Conservation (phyloP, 176 grass and related monocot species). For the Zizania latifolia region DNA sequence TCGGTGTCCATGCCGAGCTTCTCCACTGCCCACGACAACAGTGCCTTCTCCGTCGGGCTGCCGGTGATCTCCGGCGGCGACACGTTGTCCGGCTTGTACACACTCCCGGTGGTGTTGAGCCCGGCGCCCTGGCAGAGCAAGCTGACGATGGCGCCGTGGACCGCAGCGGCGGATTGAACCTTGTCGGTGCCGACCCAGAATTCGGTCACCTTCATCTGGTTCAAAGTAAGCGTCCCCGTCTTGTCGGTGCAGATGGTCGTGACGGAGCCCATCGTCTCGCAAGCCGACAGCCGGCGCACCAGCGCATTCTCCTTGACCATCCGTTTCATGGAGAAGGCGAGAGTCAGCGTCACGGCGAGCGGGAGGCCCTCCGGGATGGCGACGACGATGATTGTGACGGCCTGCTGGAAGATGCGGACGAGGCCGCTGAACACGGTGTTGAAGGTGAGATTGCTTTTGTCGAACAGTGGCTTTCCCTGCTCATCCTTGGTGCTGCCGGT, state of each 20-base stretch:
- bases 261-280: slow-evolving; percentile 89
- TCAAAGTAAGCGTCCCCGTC: slow-evolving; percentile 82
- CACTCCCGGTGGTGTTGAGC: slow-evolving; percentile 73
- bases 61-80: slow-evolving; percentile 52
- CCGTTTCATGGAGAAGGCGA: slow-evolving; percentile 90
- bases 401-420: slow-evolving; percentile 71
- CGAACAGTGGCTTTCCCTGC: slow-evolving; percentile 36
- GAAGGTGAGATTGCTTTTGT: slow-evolving; percentile 22
- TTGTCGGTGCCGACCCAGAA: slow-evolving; percentile 57
- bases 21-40: slow-evolving; percentile 66
- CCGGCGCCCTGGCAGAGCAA: slow-evolving; percentile 52
- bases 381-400: slow-evolving; percentile 86
- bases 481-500: slow-evolving; percentile 70
- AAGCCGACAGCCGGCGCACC: slow-evolving; percentile 70
- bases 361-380: slow-evolving; percentile 83
- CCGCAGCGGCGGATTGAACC: neutral
- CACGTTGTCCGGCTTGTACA: slow-evolving; percentile 38
- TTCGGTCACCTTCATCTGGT: slow-evolving; percentile 71
- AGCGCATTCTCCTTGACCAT: slow-evolving; percentile 88
- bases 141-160: neutral
- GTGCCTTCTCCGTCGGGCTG: slow-evolving; percentile 84
- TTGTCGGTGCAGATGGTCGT: slow-evolving; percentile 89
- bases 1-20: slow-evolving; percentile 49
- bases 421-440: slow-evolving; percentile 45
- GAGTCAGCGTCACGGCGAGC: slow-evolving; percentile 71